Conservation (phyloP, 805 yeast genomes). For the Candida patagonica region DNA sequence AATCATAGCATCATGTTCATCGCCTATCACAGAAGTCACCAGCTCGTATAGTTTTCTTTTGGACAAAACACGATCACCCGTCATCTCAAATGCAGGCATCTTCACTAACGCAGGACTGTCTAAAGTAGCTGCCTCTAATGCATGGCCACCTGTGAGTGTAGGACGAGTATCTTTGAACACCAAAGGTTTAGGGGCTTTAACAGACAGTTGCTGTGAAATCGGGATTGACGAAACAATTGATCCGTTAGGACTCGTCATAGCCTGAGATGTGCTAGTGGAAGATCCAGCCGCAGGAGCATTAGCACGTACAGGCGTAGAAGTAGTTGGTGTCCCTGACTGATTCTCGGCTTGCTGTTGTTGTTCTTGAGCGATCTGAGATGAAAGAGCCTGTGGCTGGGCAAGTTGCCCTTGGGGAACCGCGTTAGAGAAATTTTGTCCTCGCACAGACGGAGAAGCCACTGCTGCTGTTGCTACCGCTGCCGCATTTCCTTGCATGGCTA, state of each 20-base stretch:
- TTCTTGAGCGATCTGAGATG: neutral
- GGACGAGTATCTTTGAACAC: constrained; percentile 66
- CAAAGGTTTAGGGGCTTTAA: constrained; percentile 58
- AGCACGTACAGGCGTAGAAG: constrained; percentile 3
- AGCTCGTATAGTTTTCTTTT: constrained; percentile 85
- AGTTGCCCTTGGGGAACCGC: neutral
- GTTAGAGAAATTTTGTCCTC: neutral
- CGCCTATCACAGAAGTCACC: constrained; percentile 57
- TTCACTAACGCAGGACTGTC: constrained; percentile 67
- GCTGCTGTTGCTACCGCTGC: neutral
- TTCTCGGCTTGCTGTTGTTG: neutral
- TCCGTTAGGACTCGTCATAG: constrained; percentile 27
- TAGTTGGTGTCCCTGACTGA: constrained; percentile 5
- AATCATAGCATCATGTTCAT: constrained; percentile 80
- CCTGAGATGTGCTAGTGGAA: constrained; percentile 26
- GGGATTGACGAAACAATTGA: constrained; percentile 24
- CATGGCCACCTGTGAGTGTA: constrained; percentile 74
- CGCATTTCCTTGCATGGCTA: neutral
- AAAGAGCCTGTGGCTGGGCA: constrained; percentile 6
- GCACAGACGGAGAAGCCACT: neutral
- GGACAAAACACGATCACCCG: constrained; percentile 59
- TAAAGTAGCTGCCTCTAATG: constrained; percentile 58
- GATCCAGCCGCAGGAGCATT: constrained; percentile 15
- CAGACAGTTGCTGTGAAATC: constrained; percentile 59
- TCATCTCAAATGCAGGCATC: constrained; percentile 75